Conservation (phyloP, 306 rosid genomes). For the Quercus bicolor region DNA sequence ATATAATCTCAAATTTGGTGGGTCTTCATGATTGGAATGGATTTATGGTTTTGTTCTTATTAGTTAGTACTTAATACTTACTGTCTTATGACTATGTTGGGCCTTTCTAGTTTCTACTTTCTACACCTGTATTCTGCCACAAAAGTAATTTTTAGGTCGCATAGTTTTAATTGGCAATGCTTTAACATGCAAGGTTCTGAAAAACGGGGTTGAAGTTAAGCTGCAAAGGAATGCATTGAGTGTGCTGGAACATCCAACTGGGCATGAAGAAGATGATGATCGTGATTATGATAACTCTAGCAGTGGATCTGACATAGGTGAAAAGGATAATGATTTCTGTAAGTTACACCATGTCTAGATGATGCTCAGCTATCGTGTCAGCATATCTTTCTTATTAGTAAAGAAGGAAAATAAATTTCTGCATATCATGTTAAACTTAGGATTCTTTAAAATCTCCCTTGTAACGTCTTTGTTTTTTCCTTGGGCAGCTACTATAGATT, state of each 20-base stretch:
- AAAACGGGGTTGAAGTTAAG: constrained; percentile 74
- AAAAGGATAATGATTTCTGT: constrained; percentile 58
- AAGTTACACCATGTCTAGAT: constrained; percentile 10
- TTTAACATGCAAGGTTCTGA: constrained; percentile 45
- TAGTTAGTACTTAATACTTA: not conserved
- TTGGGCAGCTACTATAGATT: constrained; percentile 43
- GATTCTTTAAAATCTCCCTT: not conserved
- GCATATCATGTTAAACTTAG: not conserved
- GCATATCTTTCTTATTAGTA: not conserved
- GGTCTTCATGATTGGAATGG: not conserved
- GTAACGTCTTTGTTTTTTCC: not conserved
- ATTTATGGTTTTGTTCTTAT: not conserved
- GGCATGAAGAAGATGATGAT: constrained; percentile 45
- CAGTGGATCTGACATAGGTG: constrained; percentile 56
- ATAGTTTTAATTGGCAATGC: not conserved
- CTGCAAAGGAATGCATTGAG: constrained; percentile 73
- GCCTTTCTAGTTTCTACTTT: not conserved
- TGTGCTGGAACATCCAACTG: constrained; percentile 71
- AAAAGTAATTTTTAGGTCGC: not conserved
- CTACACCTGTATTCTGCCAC: not conserved
- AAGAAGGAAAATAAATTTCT: not conserved
- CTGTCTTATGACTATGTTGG: not conserved
- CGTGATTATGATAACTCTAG: constrained; percentile 52
- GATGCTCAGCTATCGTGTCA: not conserved
- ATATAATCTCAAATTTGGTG: not conserved